These are phyloP conservation scores for Kodamaea derodonti DNA, from an alignment of 1,139 yeast genomes.

Conservation along the genomic window DNA sequence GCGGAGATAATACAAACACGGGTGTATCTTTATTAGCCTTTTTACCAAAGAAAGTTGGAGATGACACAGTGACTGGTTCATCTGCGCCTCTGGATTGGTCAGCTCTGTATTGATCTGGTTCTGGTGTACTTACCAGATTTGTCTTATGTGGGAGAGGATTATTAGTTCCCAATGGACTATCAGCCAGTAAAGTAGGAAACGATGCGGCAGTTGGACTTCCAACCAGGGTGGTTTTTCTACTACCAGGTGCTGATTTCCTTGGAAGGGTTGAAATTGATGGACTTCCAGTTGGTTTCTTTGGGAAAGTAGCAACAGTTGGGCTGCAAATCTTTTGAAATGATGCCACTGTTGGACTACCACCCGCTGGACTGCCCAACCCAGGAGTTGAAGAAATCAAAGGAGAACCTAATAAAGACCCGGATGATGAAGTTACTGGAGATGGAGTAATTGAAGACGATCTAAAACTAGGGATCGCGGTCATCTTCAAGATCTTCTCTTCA, in stretches of 20 bases:
- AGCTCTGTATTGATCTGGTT: background rate
- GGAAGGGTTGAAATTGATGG: conserved; percentile 2
- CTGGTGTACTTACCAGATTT: background rate
- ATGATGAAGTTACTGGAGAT: conserved; percentile 1
- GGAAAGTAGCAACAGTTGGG: background rate
- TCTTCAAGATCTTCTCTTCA: conserved; percentile 26
- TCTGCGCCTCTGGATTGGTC: too few species aligned
- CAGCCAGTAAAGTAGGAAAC: too few species aligned
- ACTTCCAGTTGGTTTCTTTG: too few species aligned
- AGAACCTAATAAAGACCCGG: background rate
- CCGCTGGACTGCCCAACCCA: background rate
- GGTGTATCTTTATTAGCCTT: background rate
- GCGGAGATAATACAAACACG: too few species aligned
- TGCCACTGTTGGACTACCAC: background rate
- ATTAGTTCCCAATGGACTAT: too few species aligned
- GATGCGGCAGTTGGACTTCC: background rate
- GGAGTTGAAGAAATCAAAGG: background rate
- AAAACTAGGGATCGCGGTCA: conserved; percentile 23
- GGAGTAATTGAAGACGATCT: conserved; percentile 2
- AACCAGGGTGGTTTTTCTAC: background rate
- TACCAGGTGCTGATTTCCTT: background rate
- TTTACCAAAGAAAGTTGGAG: background rate
- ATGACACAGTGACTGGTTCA: too few species aligned
- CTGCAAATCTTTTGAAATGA: background rate
- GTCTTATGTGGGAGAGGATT: too few species aligned